phyloP scores from a whole-genome alignment of 2,329 filamentous ascomycete species.

The Tolypocladium tundrense region DNA sequence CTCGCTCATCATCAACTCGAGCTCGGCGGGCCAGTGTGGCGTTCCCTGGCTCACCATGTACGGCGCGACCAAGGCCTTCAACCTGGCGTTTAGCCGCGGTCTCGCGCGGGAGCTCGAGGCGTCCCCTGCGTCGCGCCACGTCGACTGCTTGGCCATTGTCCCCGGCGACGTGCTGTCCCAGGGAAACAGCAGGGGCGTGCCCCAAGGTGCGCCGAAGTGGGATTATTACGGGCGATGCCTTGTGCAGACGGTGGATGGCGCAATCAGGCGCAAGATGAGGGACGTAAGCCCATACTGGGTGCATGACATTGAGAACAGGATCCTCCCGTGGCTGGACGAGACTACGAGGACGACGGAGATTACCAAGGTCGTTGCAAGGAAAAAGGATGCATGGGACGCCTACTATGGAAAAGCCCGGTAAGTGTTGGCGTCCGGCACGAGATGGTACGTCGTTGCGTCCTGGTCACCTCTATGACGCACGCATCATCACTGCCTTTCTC shows the following conservation, averaged over 20 bases:
- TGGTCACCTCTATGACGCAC: not conserved
- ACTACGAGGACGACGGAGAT: constrained; percentile 1
- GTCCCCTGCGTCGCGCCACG: constrained; percentile 9
- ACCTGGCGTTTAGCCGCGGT: constrained; percentile 14
- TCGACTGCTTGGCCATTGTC: constrained; percentile 18
- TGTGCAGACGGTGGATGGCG: constrained; percentile 12
- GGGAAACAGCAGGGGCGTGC: constrained; percentile 9
- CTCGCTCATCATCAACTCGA: constrained; percentile 18
- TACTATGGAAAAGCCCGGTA: not conserved
- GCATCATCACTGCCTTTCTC: not conserved
- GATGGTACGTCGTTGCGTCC: not conserved
- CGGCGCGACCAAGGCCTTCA: constrained; percentile 19
- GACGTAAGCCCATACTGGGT: constrained; percentile 16
- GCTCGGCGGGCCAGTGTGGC: constrained; percentile 13
- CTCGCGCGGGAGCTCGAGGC: constrained; percentile 17
- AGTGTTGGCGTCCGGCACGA: not conserved
- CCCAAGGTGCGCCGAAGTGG: constrained; percentile 7
- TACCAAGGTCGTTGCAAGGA: not conserved
- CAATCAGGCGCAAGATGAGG: constrained; percentile 10
- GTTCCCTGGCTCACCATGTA: constrained; percentile 20
- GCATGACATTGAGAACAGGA: constrained; percentile 9
- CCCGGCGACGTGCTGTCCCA: constrained; percentile 18
- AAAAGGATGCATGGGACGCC: not conserved
- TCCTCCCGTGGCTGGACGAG: constrained; percentile 5
- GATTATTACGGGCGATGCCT: constrained; percentile 5